phyloP scores from a whole-genome alignment of 1,284 basidiomycete genomes.

The Xerocomus amazonicus region DNA sequence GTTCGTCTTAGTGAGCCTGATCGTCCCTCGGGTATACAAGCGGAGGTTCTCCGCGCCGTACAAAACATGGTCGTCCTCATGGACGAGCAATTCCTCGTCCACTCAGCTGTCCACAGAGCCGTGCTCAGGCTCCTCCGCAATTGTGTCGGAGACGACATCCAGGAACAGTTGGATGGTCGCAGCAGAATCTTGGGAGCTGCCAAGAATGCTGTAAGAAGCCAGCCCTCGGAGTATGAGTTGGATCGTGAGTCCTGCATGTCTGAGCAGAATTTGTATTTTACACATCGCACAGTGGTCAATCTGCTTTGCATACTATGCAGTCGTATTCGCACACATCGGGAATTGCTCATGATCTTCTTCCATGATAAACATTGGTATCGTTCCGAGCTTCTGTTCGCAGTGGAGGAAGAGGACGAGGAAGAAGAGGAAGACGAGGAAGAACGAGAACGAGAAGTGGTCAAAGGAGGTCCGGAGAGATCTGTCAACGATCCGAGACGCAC shows the following conservation, averaged over 20 bases:
- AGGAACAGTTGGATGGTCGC: slow-evolving; percentile 77
- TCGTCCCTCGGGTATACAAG: slow-evolving; percentile 81
- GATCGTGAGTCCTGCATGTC: slow-evolving; percentile 55
- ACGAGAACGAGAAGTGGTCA: slow-evolving; percentile 4
- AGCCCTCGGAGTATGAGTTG: slow-evolving; percentile 81
- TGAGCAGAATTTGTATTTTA: background rate
- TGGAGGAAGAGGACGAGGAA: slow-evolving; percentile 67
- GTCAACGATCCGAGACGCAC: slow-evolving; percentile 34
- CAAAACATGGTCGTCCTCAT: slow-evolving; percentile 87
- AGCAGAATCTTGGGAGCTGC: slow-evolving; percentile 80
- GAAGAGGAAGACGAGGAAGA: slow-evolving; percentile 31
- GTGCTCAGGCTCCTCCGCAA: slow-evolving; percentile 82
- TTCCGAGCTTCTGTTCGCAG: slow-evolving; percentile 63
- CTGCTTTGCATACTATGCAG: slow-evolving; percentile 88
- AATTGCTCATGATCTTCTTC: slow-evolving; percentile 93
- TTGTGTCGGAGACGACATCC: slow-evolving; percentile 88
- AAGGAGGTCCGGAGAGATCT: slow-evolving; percentile 25
- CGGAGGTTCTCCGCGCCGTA: slow-evolving; percentile 77
- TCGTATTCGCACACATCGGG: slow-evolving; percentile 83
- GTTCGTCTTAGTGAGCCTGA: slow-evolving; percentile 83
- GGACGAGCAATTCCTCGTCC: slow-evolving; percentile 88
- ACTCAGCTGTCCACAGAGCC: slow-evolving; percentile 86
- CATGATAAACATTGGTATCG: slow-evolving; percentile 86
- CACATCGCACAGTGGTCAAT: slow-evolving; percentile 68
- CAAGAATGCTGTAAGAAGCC: slow-evolving; percentile 58